Evolutionary conservation across 129 eudicot species (phyloP).

Genomic region (Saposhnikovia divaricata): DNA sequence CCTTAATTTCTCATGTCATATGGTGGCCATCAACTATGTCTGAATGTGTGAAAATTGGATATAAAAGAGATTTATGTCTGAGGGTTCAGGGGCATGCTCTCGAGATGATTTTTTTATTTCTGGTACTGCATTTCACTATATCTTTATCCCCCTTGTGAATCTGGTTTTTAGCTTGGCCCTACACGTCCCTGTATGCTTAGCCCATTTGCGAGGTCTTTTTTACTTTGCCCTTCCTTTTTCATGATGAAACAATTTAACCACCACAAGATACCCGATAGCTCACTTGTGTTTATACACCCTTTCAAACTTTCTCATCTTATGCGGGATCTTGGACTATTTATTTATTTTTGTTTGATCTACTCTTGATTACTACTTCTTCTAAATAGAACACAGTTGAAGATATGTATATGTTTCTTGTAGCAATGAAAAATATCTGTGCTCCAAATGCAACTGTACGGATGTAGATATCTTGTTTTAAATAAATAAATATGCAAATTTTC

Average conservation of each 20-base stretch:
- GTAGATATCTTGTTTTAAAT: too few species aligned
- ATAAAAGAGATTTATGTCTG: neutral
- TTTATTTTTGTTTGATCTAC: too few species aligned
- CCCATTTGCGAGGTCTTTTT: neutral
- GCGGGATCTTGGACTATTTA: neutral
- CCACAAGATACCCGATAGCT: neutral
- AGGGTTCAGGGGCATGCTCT: neutral
- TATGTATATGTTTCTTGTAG: too few species aligned
- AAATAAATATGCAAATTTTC: too few species aligned
- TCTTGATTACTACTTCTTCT: too few species aligned
- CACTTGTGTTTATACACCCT: neutral
- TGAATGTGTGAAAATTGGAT: neutral
- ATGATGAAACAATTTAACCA: neutral
- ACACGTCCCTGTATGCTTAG: neutral
- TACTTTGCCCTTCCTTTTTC: slow-evolving; percentile 3
- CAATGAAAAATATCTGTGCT: too few species aligned
- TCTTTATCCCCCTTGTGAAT: neutral
- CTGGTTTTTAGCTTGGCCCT: neutral
- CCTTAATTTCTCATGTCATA: neutral
- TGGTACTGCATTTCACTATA: neutral
- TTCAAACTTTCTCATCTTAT: neutral
- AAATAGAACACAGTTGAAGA: too few species aligned
- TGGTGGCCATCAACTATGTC: neutral
- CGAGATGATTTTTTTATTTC: neutral
- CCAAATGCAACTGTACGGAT: too few species aligned